Base-by-base conservation (phyloP, 2,329 filamentous ascomycete species). In the Hypomyces rosellus region DNA sequence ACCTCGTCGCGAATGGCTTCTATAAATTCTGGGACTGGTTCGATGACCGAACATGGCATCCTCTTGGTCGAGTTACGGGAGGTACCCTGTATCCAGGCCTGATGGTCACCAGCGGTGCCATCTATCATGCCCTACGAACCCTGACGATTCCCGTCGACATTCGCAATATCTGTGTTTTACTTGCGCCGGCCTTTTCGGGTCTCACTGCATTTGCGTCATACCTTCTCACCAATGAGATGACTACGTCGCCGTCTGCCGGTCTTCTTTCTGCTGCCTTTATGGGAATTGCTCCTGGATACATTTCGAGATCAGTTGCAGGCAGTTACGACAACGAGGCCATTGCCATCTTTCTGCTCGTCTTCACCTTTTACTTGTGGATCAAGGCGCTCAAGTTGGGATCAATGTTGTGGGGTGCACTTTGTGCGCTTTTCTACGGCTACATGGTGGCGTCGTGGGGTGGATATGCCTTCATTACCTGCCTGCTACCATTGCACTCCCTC, bases 1-100 rank as follows among this genome's bases (percentile, higher is more conserved):
- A 99, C 66, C 82, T 99, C 50, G 89, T 99, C 50, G 82, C 92
- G 66, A 83, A 99, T 84, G 93, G 93, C 63, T 97, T 99, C 75
- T 95, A 96, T 72, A 90, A 88, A 70, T 99, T 99, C 69, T 99
- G 93, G 93, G 92, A 99, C 70, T 99, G 93, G 93, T 99, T 99
- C 66, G 93, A 99, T 72, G 93, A 99, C 77, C 85, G 93, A 76
- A 99, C 93, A 82, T 99, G 93, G 93, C 92, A 99, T 73, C 93
- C 93, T 62, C 86, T 99, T 55, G 93, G 93, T 62, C 89, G 93
- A 75, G 93, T 99, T 66, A 99, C 93, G 54, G 93, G 93, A 72
- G 93, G 93, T 65, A 99, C 93, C n/a, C 82, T 99, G 56, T 99
- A 99, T 69, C 93, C 93, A 46, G 93, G 93, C 63, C 80, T 99